These are phyloP conservation scores for Vaccinium vitisidaea DNA, from an alignment of 148 eudicot species.

Conservation along the genomic window DNA sequence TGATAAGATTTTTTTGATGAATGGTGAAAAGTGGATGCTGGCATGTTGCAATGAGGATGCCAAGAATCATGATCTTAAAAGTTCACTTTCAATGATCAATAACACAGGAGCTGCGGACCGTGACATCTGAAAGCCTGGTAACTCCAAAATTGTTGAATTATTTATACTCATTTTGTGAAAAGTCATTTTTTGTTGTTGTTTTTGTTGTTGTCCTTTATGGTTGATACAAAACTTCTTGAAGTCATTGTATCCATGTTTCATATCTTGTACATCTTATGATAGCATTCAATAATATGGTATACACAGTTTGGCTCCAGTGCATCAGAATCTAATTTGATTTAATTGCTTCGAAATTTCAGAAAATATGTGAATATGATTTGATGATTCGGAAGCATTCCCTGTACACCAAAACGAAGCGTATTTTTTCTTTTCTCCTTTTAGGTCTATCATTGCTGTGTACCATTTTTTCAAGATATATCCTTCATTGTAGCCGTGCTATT, in stretches of 20 bases:
- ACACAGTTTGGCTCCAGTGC: neutral
- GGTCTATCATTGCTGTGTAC: neutral
- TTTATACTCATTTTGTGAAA: neutral
- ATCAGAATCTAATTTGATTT: neutral
- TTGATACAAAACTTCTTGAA: neutral
- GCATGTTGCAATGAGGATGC: neutral
- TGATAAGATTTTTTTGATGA: neutral
- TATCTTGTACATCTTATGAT: neutral
- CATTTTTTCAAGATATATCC: neutral
- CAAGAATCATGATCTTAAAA: neutral
- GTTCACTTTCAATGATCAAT: conserved; percentile 5
- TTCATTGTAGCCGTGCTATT: neutral
- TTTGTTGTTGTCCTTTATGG: neutral
- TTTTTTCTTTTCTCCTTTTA: neutral
- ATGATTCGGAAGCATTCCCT: neutral
- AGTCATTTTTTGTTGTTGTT: neutral
- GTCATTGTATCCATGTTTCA: neutral
- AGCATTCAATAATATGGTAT: neutral
- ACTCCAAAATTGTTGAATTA: conserved; percentile 8
- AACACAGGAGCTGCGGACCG: conserved; percentile 12
- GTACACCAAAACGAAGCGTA: neutral
- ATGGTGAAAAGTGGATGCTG: conserved; percentile 3
- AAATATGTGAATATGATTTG: neutral
- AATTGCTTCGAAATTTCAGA: neutral
- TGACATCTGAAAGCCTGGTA: conserved; percentile 5